A percentile compares a stretch with the other conserved stretches of the same genome.
Evolutionary conservation across 345 rosid species (phyloP).

Genomic region (Barbarea vulgaris): DNA sequence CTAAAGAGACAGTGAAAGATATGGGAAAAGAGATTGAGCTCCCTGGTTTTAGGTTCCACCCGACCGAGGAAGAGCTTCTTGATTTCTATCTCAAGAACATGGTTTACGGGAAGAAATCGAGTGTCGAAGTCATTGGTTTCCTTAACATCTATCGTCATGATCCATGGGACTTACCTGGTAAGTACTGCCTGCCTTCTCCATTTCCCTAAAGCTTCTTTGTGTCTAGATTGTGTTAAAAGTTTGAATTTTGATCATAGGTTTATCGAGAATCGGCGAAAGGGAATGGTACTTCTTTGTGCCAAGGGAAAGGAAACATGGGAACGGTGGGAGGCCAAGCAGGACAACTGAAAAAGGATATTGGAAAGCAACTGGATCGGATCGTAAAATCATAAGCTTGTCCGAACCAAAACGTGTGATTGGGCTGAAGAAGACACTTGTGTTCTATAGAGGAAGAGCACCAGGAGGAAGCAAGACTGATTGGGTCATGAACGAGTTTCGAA

Average conservation of each 20-base stretch:
- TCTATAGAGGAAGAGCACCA: conserved; percentile 88
- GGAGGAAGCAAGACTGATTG: conserved; percentile 92
- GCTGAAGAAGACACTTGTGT: conserved; percentile 86
- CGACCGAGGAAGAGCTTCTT: conserved; percentile 90
- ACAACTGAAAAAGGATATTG: conserved; percentile 85
- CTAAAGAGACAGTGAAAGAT: conserved; percentile 26
- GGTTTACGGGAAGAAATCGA: conserved; percentile 52
- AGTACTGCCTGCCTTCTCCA: not conserved
- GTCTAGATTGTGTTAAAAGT: not conserved
- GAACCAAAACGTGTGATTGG: conserved; percentile 77
- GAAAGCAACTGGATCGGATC: conserved; percentile 96
- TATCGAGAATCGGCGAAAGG: conserved; percentile 81
- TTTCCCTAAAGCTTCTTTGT: not conserved
- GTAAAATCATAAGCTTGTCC: conserved; percentile 69
- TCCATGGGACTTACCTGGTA: conserved; percentile 89
- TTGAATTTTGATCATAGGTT: conserved; percentile 41
- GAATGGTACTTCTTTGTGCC: conserved; percentile 98
- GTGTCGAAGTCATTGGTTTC: conserved; percentile 59
- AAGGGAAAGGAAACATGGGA: conserved; percentile 82
- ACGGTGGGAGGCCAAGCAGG: conserved; percentile 86
- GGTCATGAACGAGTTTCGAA: conserved; percentile 95
- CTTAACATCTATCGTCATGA: conserved; percentile 76
- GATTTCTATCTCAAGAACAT: conserved; percentile 80
- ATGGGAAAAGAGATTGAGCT: conserved; percentile 53
- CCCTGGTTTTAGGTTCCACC: conserved; percentile 95